Base-by-base conservation (phyloP, 208 protist genomes). In the Jaenimonas drosophilae region DNA sequence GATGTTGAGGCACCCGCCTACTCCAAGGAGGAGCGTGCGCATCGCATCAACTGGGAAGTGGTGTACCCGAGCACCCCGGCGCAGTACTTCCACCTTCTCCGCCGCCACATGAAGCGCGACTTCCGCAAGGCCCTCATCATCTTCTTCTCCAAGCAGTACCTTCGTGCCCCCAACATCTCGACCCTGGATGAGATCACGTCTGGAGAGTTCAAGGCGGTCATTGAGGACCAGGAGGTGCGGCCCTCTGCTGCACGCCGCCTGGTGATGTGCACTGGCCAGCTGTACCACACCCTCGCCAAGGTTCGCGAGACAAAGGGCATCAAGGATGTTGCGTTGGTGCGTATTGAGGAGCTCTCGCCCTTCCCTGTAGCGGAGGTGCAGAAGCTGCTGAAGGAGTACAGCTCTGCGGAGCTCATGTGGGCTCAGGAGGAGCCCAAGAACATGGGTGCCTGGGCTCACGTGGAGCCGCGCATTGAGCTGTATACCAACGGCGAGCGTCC, bases 31-130 rank as follows among this genome's bases (percentile, higher is more conserved):
- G 71, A 82, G 60, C 81, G 81, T 9, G 66, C 75, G 16, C 81
- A 91, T 42, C 76, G 76, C 28, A 65, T 88, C 21, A 96, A 94
- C 68, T 91, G 75, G 61, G 79, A 96, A 60, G 74, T 99, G 20
- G 51, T 80, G 29, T 97, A 94, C 75, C 81, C 79, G 4, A 93
- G 82, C 11, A 98, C 96, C 2, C 97, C 98, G 3, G 97, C 97
- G 21, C 98, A 99, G 70, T 99, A 98, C 84, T 99, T 98, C 82
- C 98, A 99, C 64, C 76, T 97, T 4, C 76, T 99, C 0, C 77
- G 98, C 31, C 87, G 98, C 32, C 98, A 99, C 67, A 51, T 98
- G 32, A 83, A 87, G 68, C 76, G 97, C 40, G 77, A 99, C 49
- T 99, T 99, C 83, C 89, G 98, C 52, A 99, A 99, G 62, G 81